Evolutionary conservation across 441 rosid species (phyloP).

Genomic region (Populus trichocarpa): DNA sequence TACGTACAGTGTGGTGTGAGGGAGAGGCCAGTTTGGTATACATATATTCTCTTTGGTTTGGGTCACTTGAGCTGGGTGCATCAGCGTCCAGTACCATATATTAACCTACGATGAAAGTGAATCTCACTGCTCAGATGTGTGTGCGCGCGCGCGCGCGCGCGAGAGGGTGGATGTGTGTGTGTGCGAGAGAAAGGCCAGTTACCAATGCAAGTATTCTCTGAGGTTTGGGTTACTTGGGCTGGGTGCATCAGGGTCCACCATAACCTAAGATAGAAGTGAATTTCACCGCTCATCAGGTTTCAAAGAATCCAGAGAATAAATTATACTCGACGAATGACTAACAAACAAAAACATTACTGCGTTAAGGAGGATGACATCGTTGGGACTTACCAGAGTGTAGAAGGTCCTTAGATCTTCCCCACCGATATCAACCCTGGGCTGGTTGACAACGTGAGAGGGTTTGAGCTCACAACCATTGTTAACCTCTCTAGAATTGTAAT

Average conservation of each 20-base stretch:
- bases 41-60: no score
- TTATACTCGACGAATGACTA: neutral
- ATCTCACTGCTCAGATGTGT: no score
- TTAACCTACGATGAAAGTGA: no score
- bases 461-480: slow-evolving; percentile 72
- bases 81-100: no score
- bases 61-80: no score
- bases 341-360: neutral
- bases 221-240: slow-evolving; percentile 81
- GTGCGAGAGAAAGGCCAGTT: slow-evolving; percentile 1
- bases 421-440: slow-evolving; percentile 78
- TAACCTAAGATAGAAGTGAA: slow-evolving; percentile 40
- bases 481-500: slow-evolving; percentile 45
- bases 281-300: neutral
- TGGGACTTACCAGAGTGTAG: slow-evolving; percentile 59
- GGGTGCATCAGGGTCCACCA: slow-evolving; percentile 96
- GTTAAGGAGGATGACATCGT: no score
- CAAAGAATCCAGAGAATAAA: neutral
- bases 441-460: slow-evolving; percentile 63
- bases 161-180: neutral
- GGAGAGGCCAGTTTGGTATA: no score
- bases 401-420: slow-evolving; percentile 74
- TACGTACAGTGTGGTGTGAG: no score
- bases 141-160: no score
- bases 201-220: slow-evolving; percentile 91